A percentile compares a stretch with the other conserved stretches of the same genome.
Evolutionary conservation across 2,329 filamentous ascomycete genomes (phyloP).

Genomic region (Emericellopsis atlantica): DNA sequence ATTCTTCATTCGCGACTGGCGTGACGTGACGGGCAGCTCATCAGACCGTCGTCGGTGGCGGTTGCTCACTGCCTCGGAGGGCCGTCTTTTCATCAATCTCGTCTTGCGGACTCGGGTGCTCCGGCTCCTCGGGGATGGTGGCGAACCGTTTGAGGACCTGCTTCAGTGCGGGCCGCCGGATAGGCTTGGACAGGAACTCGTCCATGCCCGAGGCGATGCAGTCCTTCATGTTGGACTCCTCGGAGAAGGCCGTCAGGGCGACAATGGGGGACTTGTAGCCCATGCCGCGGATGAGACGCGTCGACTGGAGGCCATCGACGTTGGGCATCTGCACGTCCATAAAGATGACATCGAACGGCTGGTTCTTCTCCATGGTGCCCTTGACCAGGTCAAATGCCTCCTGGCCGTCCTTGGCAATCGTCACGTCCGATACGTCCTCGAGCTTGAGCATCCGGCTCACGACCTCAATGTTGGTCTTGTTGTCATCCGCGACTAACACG

Average conservation of each 20-base stretch:
- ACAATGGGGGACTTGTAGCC: conserved; percentile 84
- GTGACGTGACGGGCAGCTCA: no score
- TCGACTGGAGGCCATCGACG: conserved; percentile 78
- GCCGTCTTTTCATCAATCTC: no score
- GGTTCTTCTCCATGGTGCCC: conserved; percentile 60
- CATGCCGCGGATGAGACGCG: conserved; percentile 70
- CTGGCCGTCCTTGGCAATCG: conserved; percentile 74
- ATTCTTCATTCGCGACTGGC: no score
- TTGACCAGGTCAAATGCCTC: conserved; percentile 82
- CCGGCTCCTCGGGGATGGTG: conserved; percentile 60
- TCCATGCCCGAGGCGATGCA: conserved; percentile 87
- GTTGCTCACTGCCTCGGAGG: no score
- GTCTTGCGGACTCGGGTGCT: conserved; percentile 5
- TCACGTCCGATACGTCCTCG: conserved; percentile 75
- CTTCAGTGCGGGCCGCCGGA: conserved; percentile 73
- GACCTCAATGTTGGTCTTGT: conserved; percentile 44
- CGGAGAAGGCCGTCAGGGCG: conserved; percentile 78
- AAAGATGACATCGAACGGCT: conserved; percentile 76
- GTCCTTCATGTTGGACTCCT: conserved; percentile 79
- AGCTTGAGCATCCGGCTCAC: conserved; percentile 57
- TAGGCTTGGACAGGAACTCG: conserved; percentile 68
- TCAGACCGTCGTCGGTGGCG: no score
- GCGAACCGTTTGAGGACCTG: conserved; percentile 76
- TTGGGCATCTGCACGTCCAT: conserved; percentile 98
- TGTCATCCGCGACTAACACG: conserved; percentile 72